A percentile compares a stretch with the other conserved stretches of the same genome.
phyloP scores from a whole-genome alignment of 1,139 yeast species.

The Yueomyces sp. region DNA sequence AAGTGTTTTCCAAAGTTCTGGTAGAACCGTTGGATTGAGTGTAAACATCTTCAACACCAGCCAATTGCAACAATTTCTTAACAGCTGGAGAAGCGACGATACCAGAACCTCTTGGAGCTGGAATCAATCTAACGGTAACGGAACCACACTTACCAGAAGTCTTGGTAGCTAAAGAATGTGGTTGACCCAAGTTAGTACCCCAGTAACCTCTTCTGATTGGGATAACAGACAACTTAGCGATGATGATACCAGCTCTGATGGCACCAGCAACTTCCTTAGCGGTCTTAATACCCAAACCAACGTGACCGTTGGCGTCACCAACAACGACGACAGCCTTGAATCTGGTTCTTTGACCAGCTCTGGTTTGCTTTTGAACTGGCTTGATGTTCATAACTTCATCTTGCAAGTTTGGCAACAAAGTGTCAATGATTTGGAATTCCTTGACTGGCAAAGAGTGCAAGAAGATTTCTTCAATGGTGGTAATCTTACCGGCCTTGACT shows the following conservation, averaged over 20 bases:
- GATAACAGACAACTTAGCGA: conserved; percentile 96
- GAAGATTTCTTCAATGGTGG: conserved; percentile 96
- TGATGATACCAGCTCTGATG: conserved; percentile 98
- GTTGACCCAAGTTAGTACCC: conserved; percentile 99
- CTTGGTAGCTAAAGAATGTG: conserved; percentile 97
- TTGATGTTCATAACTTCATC: conserved; percentile 99
- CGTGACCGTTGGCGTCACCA: conserved; percentile 99
- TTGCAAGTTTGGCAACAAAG: conserved; percentile 86
- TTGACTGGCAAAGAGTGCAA: conserved; percentile 98
- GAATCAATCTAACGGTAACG: conserved; percentile 94
- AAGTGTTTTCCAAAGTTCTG: conserved; percentile 99
- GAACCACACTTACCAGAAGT: conserved; percentile 99
- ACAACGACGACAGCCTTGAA: conserved; percentile 99
- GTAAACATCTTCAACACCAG: conserved; percentile 99
- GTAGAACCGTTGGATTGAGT: conserved; percentile 98
- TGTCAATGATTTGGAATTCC: conserved; percentile 98
- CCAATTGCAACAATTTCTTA: conserved; percentile 96
- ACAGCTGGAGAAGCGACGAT: conserved; percentile 99
- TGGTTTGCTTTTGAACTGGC: conserved; percentile 99
- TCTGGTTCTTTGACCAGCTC: conserved; percentile 99
- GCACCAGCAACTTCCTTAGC: conserved; percentile 99
- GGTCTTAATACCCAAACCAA: conserved; percentile 99
- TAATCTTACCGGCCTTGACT: conserved; percentile 97
- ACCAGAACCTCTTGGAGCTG: conserved; percentile 99
- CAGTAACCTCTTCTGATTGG: conserved; percentile 99